These are phyloP conservation scores for Eleusine indica DNA, from an alignment of 176 grass and related monocot species.

Conservation along the genomic window DNA sequence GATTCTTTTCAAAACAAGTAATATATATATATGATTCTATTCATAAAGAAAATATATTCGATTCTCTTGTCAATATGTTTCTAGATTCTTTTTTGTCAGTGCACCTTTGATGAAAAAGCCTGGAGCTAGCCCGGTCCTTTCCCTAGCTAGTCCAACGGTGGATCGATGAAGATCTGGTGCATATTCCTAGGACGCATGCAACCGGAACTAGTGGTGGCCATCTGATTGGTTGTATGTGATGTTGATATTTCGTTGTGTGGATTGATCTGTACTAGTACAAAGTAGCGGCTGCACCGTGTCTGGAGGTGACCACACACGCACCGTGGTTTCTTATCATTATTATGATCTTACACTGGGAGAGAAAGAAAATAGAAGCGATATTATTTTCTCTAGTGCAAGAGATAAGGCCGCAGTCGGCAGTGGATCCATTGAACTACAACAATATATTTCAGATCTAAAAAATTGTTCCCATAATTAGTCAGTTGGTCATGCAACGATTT, in stretches of 20 bases:
- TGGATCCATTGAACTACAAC: neutral
- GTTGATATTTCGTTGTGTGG: neutral
- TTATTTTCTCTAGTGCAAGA: neutral
- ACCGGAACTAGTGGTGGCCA: neutral
- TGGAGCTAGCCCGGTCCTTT: slow-evolving; percentile 9
- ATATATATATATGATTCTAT: neutral
- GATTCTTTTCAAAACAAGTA: too few species aligned
- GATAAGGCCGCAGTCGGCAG: neutral
- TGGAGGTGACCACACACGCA: neutral
- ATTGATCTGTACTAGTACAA: neutral
- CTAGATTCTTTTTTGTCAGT: neutral
- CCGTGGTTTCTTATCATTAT: neutral
- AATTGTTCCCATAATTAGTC: neutral
- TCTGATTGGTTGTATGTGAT: neutral
- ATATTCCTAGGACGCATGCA: slow-evolving; percentile 20
- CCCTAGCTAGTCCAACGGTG: neutral
- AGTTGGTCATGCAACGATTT: neutral
- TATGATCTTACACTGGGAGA: neutral
- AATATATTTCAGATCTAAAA: neutral
- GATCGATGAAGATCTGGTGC: neutral
- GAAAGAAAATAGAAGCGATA: neutral
- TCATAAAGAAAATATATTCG: too few species aligned
- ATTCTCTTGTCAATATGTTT: neutral
- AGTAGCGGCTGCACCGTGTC: neutral
- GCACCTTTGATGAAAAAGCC: neutral